Evolutionary conservation across 345 rosid species (phyloP), one percentile per base, ranked within the genome.

Genomic region (Orychophragmus violaceus): DNA sequence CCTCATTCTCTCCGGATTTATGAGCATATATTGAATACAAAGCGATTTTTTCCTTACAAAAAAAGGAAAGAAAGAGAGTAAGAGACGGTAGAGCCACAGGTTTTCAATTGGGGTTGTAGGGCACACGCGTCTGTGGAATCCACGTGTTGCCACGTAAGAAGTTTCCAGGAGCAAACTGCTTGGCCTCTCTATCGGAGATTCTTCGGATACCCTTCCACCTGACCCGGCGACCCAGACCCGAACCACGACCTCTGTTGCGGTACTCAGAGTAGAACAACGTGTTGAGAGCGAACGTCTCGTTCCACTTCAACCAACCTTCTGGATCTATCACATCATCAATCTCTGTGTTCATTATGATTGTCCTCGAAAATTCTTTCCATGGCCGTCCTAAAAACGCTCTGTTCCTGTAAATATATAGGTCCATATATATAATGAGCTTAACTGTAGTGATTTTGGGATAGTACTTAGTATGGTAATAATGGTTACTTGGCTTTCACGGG

Each of bases 361-460:
- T 84, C 56, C 80, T 82, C 4, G 96, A 81, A 51, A 5, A 84
- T 58, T 67, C 59, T 59, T 80, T 83, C 90, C 89, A 84, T 9
- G 98, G 98, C 2, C 96, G 79, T 7, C 95, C 98, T 2, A 91
- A 65, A 60, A 74, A 90, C 0, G 87, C 86, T 49, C 72, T 78
- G 74, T 75, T 78, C 17, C 17, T 46, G 18, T 65, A 64, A 3
- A 48, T 4, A 37, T 8, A 57, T 12, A 57, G 27, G 22, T 33
- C 32, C 22, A 44, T 37, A 17, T 18, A n/a, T 35, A 11, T 7
- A 14, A 29, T 10, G 22, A 10, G 14, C 9, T 57, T 27, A 18
- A 3, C 1, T 9, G 5, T 35, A 37, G 37, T 12, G 16, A 30
- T 21, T 39, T 25, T 1, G 1, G 9, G 8, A 0, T 24, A 5